Conservation (phyloP, 805 yeast genomes). For the Kodamaea hsintzibuensis region DNA sequence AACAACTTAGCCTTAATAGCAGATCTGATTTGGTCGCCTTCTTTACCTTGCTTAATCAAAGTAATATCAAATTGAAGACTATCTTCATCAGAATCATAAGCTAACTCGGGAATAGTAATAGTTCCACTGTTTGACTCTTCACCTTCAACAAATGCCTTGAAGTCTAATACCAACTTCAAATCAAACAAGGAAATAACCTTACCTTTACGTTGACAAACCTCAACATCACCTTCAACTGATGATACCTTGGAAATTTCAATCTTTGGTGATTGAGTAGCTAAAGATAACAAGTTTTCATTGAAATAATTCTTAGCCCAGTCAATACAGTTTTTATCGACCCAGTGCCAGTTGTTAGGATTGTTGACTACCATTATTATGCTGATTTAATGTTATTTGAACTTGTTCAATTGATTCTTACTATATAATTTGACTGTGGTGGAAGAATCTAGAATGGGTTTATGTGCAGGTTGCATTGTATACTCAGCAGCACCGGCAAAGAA, state of each 20-base stretch:
- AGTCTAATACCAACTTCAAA: constrained; percentile 62
- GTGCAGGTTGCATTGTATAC: too few relatives aligned
- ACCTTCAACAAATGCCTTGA: constrained; percentile 40
- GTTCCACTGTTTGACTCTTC: constrained; percentile 58
- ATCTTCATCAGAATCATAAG: constrained; percentile 84
- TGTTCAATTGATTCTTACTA: not conserved
- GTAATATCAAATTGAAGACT: constrained; percentile 84
- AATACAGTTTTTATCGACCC: constrained; percentile 98
- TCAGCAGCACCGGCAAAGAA: too few relatives aligned
- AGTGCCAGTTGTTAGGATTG: constrained; percentile 99
- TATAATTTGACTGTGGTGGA: constrained; percentile 5
- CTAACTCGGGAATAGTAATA: constrained; percentile 85
- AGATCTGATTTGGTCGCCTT: constrained; percentile 53
- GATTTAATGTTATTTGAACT: not conserved
- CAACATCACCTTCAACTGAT: constrained; percentile 90
- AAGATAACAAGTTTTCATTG: constrained; percentile 55
- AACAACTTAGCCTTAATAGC: constrained; percentile 52
- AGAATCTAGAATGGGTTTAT: constrained; percentile 10
- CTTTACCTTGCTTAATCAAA: constrained; percentile 54
- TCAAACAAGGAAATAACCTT: constrained; percentile 92
- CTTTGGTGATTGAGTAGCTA: constrained; percentile 36
- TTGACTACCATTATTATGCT: constrained; percentile 77
- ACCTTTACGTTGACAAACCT: constrained; percentile 95
- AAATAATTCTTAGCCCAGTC: constrained; percentile 87
- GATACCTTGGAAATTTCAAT: constrained; percentile 44